Base-by-base conservation (phyloP, 2,329 filamentous ascomycete species). In the Ophiosphaerella korrae region DNA sequence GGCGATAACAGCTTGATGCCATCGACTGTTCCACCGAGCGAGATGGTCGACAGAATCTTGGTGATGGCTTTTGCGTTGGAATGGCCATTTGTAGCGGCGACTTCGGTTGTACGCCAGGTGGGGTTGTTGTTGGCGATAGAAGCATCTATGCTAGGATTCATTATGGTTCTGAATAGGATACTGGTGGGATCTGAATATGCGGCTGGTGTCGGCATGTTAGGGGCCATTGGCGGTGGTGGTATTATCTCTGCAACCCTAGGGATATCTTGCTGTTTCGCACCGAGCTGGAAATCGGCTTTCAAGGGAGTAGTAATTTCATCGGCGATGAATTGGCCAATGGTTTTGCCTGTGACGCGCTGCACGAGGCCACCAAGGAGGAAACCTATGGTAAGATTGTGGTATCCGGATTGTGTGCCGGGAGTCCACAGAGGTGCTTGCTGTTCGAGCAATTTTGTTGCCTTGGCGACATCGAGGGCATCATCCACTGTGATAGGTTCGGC, bases 221-320 rank as follows among this genome's bases (percentile, higher is more conserved):
- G 33, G 2, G 55, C 41, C 5, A 49, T 58, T 3, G 57, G 57
- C 2, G 60, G 48, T 3, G 59, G 26, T 29, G 11, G 26, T 29
- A 29, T 44, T 9, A 58, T 55, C 1, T 57, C 50, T 3, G 60
- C 56, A 1, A 56, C 42, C 12, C 58, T 46, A 7, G 14, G 12
- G 41, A 48, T 50, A 16, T 62, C 52, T 1, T 46, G 26, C 3
- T 50, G 29, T 3, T 44, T 35, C 4, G 40, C 55, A 31, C 60
- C 60, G 3, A 62, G 48, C 9, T 52, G 46, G 36, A 58, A 60
- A 33, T 60, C 60, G 2, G 65, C 58, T 64, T 45, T 50, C 58
- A 68, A 31, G 87, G 87, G 72, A 79, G 86, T 23, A 88, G 84
- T 72, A 83, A 86, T 61, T 77, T 96, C 64, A 96, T 91, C 78